phyloP scores from a whole-genome alignment of 768 basidiomycete genomes.

The Calocybe cyanea region DNA sequence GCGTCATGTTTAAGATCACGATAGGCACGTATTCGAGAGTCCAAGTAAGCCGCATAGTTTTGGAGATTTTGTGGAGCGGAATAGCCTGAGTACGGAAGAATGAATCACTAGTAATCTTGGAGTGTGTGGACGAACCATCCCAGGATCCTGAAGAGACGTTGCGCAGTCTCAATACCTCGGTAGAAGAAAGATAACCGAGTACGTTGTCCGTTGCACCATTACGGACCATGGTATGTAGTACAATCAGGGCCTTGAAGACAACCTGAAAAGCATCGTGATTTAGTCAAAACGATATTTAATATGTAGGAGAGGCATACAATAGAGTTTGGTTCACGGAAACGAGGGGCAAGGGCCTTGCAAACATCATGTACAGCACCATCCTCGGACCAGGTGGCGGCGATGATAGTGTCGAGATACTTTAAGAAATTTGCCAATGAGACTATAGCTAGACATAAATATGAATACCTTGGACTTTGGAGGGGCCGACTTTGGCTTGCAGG shows the following conservation, averaged over 20 bases:
- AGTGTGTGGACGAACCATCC: slow-evolving; percentile 62
- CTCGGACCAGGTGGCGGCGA: slow-evolving; percentile 94
- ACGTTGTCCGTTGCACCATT: slow-evolving; percentile 96
- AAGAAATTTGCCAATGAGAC: slow-evolving; percentile 1
- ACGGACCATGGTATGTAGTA: slow-evolving; percentile 94
- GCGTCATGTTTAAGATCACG: slow-evolving; percentile 92
- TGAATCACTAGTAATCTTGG: background rate
- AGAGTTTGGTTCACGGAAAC: slow-evolving; percentile 88
- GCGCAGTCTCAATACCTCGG: slow-evolving; percentile 76
- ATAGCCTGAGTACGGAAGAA: slow-evolving; percentile 55
- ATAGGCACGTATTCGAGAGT: slow-evolving; percentile 84
- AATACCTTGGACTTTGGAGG: slow-evolving; percentile 91
- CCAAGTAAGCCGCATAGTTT: slow-evolving; percentile 85
- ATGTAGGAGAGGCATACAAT: slow-evolving; percentile 51
- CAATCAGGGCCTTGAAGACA: slow-evolving; percentile 97
- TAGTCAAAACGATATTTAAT: slow-evolving; percentile 4
- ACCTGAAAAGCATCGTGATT: slow-evolving; percentile 46
- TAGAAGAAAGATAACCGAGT: slow-evolving; percentile 74
- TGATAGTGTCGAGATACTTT: slow-evolving; percentile 94
- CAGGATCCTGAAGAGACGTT: slow-evolving; percentile 81
- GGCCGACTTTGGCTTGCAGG: slow-evolving; percentile 95
- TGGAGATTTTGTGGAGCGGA: slow-evolving; percentile 81
- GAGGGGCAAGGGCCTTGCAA: slow-evolving; percentile 79
- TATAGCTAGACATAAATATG: slow-evolving; percentile 6
- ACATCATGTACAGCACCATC: slow-evolving; percentile 93